Evolutionary conservation across 1,284 basidiomycete genomes (phyloP), one percentile per base, ranked within the genome.

Genomic region (Neonothopanus nambi): DNA sequence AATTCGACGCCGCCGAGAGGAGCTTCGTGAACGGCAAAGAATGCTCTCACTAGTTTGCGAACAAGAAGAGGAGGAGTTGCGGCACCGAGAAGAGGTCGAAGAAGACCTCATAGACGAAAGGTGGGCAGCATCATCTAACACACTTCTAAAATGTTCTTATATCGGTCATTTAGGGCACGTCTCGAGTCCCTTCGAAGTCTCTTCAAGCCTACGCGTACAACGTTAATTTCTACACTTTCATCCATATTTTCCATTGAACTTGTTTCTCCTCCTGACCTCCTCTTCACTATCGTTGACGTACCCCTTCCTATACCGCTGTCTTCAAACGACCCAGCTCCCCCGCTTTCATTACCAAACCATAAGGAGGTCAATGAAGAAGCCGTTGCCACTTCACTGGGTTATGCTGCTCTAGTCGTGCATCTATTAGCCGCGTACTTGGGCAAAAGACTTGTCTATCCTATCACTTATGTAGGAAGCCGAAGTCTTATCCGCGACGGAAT

Each of bases 401-500:
- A 89, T 66, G 90, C 87, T 0, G 94, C 92, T 0, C 87, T 95
- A 65, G 79, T 93, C 3, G 79, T 95, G 37, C 87, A 92, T 51
- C 73, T 94, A 12, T 75, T 97, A 43, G 84, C 91, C 0, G 78
- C 80, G n/a, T 93, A 96, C 61, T 74, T 90, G 57, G 86, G 85
- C 1, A 85, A 85, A 56, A 76, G 79, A n/a, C 72, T 97, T 39
- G 80, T 91, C 7, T 98, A 98, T 73, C 93, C 94, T 23, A 80
- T 98, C 52, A 94, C 89, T 21, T 95, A 85, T 66, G 80, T 93
- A 48, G 93, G 93, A 5, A 95, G 92, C 60, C 78, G 89, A 54
- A 95, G 92, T 69, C 70, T 94, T 59, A 91, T 98, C 56, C 84
- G 85, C 63, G 95, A 98, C 73, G 88, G 87, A 11, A 95, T 97